Percentiles rank a stretch among this genome's conserved stretches.
Evolutionary conservation across 164 flowering plant genomes (phyloP).

Genomic region (Chimonanthus salicifolius): DNA sequence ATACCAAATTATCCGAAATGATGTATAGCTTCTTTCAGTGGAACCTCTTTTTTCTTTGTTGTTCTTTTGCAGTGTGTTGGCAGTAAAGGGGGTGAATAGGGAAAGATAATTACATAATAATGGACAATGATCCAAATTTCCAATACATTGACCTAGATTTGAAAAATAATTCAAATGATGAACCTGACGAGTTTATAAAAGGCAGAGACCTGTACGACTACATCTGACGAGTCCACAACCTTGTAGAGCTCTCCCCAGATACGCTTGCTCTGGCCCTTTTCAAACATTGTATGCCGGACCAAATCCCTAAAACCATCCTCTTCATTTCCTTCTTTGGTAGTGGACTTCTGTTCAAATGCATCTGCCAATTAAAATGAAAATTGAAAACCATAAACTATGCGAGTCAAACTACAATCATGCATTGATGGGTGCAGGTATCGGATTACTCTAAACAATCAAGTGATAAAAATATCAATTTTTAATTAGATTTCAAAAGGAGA

Average conservation of each 20-base stretch:
- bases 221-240: slow-evolving; percentile 98
- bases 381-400: not conserved
- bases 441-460: too few relatives aligned
- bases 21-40: too few relatives aligned
- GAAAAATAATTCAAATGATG: not conserved
- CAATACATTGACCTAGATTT: not conserved
- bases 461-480: too few relatives aligned
- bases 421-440: too few relatives aligned
- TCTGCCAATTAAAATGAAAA: slow-evolving; percentile 30
- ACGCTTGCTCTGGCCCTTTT: slow-evolving; percentile 98
- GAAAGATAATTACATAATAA: too few relatives aligned
- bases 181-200: not conserved
- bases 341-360: slow-evolving; percentile 65
- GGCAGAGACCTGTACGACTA: slow-evolving; percentile 85
- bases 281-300: slow-evolving; percentile 97
- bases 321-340: slow-evolving; percentile 44
- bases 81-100: too few relatives aligned
- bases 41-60: too few relatives aligned
- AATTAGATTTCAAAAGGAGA: too few relatives aligned
- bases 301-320: slow-evolving; percentile 85
- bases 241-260: slow-evolving; percentile 99
- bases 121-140: not conserved
- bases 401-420: not conserved
- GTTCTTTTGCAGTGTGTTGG: too few relatives aligned
- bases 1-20: too few relatives aligned